Base-by-base conservation (phyloP, 331 rosid genomes). In the Spiraea crenata region DNA sequence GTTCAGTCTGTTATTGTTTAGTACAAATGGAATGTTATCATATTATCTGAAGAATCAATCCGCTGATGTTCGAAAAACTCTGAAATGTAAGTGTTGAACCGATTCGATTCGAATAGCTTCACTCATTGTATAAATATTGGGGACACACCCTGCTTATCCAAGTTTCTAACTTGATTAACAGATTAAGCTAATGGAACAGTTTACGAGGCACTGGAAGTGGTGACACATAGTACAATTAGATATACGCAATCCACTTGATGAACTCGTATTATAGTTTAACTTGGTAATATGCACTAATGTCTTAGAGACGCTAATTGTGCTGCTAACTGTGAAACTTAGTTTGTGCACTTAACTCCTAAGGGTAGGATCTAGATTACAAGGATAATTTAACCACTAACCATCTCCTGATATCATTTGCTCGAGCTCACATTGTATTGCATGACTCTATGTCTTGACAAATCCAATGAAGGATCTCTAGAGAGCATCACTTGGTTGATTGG, bases 271-370 rank as follows among this genome's bases (percentile, higher is more conserved):
- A 25, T 67, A 49, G 1, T 49, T 9, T 67, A 50, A 49, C 71
- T 67, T 35, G 71, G 58, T 67, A 17, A n/a, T 15, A 65, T 1
- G 56, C 7, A 4, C 57, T 49, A 37, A 17, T 44, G 34, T 50
- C n/a, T 50, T 66, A 35, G 58, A 50, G 72, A 67, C 38, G 47
- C 17, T 67, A 50, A n/a, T 50, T 59, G 35, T 50, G 46, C 37
- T 0, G 8, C 3, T 17, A 10, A 8, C 49, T 50, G 34, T 67
- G 9, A 16, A 38, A 38, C 10, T 37, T n/a, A 40, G 31, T n/a
- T n/a, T 9, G 7, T 3, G 19, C 20, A 15, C 40, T 4, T 14
- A 34, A 17, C 14, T 58, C 42, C n/a, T 15, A 58, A 12, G 14
- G 19, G 13, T 58, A 58, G 34, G 16, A n/a, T 34, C 4, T 41